Evolutionary conservation across 1,284 basidiomycete genomes (phyloP), one percentile per base, ranked within the genome.

Genomic region (Mycosarcoma maydis): DNA sequence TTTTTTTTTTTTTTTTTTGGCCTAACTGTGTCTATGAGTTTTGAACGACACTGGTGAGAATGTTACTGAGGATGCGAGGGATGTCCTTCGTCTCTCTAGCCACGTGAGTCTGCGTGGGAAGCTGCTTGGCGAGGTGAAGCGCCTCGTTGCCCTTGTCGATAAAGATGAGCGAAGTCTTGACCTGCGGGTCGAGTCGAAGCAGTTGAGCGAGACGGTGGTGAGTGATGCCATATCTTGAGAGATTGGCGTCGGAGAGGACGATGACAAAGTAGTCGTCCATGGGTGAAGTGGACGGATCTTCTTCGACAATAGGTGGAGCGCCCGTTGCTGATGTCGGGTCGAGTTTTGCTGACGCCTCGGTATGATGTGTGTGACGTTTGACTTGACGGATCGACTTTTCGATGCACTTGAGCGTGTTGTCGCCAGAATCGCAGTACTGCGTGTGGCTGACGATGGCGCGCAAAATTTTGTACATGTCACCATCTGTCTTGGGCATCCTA

Each of bases 241-340:
- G 74, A 53, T 83, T 82, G 27, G 83, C 83, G 52, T 83, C 83
- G 14, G 75, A 75, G 22, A 83, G 58, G 10, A 75, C 82, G 54
- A 83, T 78, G 45, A 83, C 81, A 67, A 83, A 81, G 67, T 77
- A 79, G 51, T 83, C 83, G 65, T 83, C 80, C 55, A 75, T 76
- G 20, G 69, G 46, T 4, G 41, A 75, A 26, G 45, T 54, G 5
- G 32, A 37, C 3, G 58, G 37, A 27, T 62, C 61, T 19, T 61
- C 51, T 22, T 60, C 59, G 6, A 47, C 54, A 24, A 56, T 66
- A 2, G 65, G 42, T 3, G 46, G 24, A 29, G 33, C 42, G 11
- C 57, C 64, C 4, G 57, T 67, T 10, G 56, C 52, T 11, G 64
- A 60, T 3, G 57, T 30, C 2, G 27, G 39, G 48, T 54, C 47